Conservation (phyloP, 495 filamentous ascomycete genomes). For the Aspergillus nidulans region DNA sequence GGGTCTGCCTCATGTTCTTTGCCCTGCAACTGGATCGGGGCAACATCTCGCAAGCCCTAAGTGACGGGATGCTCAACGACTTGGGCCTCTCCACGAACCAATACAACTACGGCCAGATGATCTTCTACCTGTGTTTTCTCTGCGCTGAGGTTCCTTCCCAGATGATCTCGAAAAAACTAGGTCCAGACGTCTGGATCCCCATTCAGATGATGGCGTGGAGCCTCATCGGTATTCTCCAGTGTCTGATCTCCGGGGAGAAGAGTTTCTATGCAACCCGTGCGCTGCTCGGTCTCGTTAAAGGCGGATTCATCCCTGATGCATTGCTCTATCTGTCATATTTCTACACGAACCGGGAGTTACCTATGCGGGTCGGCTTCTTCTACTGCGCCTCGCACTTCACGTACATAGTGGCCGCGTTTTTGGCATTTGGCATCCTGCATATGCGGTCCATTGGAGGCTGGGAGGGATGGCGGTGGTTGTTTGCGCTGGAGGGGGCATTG, state of each 20-base stretch:
- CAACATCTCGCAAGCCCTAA: conserved; percentile 60
- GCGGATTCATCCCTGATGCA: conserved; percentile 43
- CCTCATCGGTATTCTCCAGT: conserved; percentile 54
- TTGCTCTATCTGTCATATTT: conserved; percentile 47
- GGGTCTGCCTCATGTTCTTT: conserved; percentile 74
- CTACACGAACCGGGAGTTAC: conserved; percentile 58
- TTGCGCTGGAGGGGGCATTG: conserved; percentile 44
- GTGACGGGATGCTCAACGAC: conserved; percentile 58
- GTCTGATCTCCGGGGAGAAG: conserved; percentile 47
- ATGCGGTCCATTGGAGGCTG: conserved; percentile 30
- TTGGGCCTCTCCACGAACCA: conserved; percentile 57
- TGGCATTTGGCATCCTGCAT: conserved; percentile 47
- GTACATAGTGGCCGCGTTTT: conserved; percentile 36
- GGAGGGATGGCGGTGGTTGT: conserved; percentile 36
- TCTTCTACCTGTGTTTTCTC: conserved; percentile 30
- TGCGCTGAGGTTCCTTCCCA: conserved; percentile 60
- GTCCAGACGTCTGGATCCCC: conserved; percentile 70
- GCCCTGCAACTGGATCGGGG: conserved; percentile 69
- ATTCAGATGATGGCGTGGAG: conserved; percentile 65
- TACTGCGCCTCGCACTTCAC: conserved; percentile 60
- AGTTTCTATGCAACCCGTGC: conserved; percentile 56
- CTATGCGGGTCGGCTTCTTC: conserved; percentile 55
- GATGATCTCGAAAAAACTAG: conserved; percentile 51
- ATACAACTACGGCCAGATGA: conserved; percentile 57
- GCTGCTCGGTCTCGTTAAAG: conserved; percentile 60